phyloP scores from a whole-genome alignment of 108 stramenopile genomes.

The Nannochloropsis oceanica region DNA sequence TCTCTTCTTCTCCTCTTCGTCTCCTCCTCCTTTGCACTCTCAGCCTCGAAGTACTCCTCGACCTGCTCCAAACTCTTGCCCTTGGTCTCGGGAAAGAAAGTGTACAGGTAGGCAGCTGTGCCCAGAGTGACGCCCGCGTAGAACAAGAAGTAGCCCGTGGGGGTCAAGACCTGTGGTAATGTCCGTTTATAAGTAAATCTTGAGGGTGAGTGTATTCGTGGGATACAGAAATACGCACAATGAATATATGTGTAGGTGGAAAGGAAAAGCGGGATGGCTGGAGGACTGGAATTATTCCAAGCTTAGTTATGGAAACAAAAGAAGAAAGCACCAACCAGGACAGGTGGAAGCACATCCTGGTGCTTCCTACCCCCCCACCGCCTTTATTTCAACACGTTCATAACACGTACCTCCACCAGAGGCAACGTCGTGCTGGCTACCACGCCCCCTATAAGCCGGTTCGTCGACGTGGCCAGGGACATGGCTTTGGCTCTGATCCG shows the following conservation, averaged over 20 bases:
- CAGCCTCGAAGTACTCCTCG: not conserved
- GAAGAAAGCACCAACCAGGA: too few relatives aligned
- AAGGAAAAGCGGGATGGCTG: too few relatives aligned
- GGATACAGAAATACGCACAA: too few relatives aligned
- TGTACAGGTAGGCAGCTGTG: not conserved
- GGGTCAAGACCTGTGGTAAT: not conserved
- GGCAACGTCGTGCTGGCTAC: slow-evolving; percentile 49
- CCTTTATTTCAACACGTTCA: too few relatives aligned
- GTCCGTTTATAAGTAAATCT: too few relatives aligned
- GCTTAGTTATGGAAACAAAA: too few relatives aligned
- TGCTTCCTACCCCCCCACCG: not conserved
- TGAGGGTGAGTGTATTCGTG: too few relatives aligned
- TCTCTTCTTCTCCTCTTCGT: not conserved
- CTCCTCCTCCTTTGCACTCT: not conserved
- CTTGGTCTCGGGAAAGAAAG: not conserved
- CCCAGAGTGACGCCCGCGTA: not conserved
- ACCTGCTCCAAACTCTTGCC: not conserved
- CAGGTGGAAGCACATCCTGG: too few relatives aligned
- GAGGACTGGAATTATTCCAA: too few relatives aligned
- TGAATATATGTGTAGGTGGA: too few relatives aligned
- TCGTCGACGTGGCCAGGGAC: slow-evolving; percentile 58
- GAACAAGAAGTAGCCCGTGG: not conserved
- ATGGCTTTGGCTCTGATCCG: slow-evolving; percentile 69
- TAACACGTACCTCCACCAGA: slow-evolving; percentile 29
- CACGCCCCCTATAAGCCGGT: slow-evolving; percentile 55